Base-by-base conservation (phyloP, 352 stramenopile species). In the Phytophthora citricola region DNA sequence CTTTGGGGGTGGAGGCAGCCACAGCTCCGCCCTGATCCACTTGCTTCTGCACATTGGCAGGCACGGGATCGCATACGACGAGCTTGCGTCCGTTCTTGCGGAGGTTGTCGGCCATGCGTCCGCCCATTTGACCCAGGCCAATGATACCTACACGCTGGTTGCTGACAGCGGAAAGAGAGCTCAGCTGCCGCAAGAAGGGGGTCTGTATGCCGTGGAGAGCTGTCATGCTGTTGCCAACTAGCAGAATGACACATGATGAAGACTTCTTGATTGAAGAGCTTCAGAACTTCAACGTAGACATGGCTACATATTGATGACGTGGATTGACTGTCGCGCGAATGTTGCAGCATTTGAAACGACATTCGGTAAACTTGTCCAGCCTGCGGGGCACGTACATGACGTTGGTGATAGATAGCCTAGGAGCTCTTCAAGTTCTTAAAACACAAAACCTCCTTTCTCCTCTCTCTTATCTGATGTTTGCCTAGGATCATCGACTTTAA, bases 111-210 rank as follows among this genome's bases (percentile, higher is more conserved):
- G 89, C 89, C 96, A 99, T 98, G 65, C 92, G 92, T 56, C 83
- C 75, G 26, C 95, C 95, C 94, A 99, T 99, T 75, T 97, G 95
- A 15, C 96, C 96, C 34, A 99, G 69, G 32, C 96, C 94, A 44
- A 99, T 90, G 67, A 99, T 80, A 24, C 92, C 94, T 14, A 98
- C 73, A 8, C 58, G 66, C 27, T 75, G 53, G 63, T 81, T 83
- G 38, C 74, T 17, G 36, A 3, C 14, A 17, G 36, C 10, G 15
- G 36, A 22, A n/a, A 43, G 6, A 20, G 6, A 43, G n/a, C 38
- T 43, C 38, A 20, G 98, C 98, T 50, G 94, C 91, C 40, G 87
- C 63, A 52, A 88, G 79, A 38, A 78, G 78, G 4, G 71, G 8
- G 27, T 36, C 31, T 36, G 8, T 36, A 36, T 3, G 27, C 5